Evolutionary conservation across 202 grass and related monocot species (phyloP).

Genomic region (Zizania palustris): DNA sequence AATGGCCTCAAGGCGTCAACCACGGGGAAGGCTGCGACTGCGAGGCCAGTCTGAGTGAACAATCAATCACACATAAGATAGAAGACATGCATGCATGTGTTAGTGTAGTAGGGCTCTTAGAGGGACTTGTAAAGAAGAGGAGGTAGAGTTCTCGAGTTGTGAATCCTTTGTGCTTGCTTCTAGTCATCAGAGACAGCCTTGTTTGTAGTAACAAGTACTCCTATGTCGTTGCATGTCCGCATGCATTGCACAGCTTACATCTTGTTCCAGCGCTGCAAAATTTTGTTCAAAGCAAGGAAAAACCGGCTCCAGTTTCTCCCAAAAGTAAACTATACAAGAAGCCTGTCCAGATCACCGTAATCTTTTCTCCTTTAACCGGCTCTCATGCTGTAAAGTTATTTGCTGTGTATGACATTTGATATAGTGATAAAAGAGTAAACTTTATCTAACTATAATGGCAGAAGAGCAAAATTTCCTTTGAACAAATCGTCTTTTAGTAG

Average conservation of each 20-base stretch:
- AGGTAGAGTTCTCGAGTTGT: conserved; percentile 12
- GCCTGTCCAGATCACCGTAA: too few relatives aligned
- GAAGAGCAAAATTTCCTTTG: too few relatives aligned
- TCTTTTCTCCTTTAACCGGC: too few relatives aligned
- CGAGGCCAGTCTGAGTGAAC: conserved; percentile 26
- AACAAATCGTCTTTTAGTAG: too few relatives aligned
- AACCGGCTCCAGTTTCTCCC: neutral
- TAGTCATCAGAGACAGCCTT: conserved; percentile 1
- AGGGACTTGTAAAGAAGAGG: conserved; percentile 54
- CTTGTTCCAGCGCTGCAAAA: neutral
- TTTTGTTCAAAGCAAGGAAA: conserved; percentile 5
- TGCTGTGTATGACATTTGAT: too few relatives aligned
- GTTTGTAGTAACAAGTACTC: neutral
- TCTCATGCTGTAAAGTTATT: too few relatives aligned
- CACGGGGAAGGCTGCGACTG: conserved; percentile 27
- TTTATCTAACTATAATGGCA: too few relatives aligned
- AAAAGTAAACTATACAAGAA: neutral
- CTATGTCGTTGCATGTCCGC: neutral
- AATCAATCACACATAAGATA: neutral
- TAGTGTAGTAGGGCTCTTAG: conserved; percentile 37
- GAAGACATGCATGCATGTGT: too few relatives aligned
- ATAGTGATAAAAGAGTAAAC: too few relatives aligned
- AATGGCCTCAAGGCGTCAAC: neutral
- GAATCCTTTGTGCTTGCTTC: conserved; percentile 20
- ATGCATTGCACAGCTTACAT: conserved; percentile 25